Percentiles rank a stretch among this genome's conserved stretches.
Conservation (phyloP, 2,329 filamentous ascomycete species). For the Aspergillus sp. region DNA sequence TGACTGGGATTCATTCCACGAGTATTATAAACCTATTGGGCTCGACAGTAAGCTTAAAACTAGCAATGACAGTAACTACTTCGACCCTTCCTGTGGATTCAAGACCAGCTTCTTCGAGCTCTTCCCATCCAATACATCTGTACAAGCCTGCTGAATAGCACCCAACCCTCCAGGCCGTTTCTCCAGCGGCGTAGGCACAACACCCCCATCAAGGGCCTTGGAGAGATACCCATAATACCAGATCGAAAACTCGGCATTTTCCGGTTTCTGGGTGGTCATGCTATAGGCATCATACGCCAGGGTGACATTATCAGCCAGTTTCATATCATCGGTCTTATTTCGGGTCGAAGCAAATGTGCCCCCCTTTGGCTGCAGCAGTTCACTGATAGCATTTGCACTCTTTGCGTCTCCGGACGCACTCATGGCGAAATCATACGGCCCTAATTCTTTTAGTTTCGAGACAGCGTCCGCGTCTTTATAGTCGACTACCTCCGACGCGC, state of each 20-base stretch:
- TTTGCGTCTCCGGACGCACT: no score
- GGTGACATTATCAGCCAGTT: slow-evolving; percentile 13
- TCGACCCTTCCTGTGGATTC: not conserved
- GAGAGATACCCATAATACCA: not conserved
- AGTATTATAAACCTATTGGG: no score
- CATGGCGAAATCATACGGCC: no score
- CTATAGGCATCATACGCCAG: not conserved
- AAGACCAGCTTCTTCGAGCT: not conserved
- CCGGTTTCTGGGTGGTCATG: not conserved
- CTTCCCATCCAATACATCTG: not conserved
- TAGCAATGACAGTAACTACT: no score
- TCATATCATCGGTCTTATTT: slow-evolving; percentile 23
- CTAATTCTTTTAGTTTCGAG: no score
- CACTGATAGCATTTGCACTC: no score
- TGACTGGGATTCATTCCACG: no score
- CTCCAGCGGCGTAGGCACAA: not conserved
- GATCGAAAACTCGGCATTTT: not conserved
- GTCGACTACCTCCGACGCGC: no score
- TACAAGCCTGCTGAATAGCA: not conserved
- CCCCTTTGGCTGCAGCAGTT: no score
- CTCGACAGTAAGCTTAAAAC: no score
- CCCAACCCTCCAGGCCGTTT: not conserved
- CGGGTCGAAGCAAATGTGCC: no score
- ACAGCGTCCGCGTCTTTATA: no score
- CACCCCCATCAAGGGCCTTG: not conserved